Conservation (phyloP, 345 rosid genomes). For the Arabis alpina region DNA sequence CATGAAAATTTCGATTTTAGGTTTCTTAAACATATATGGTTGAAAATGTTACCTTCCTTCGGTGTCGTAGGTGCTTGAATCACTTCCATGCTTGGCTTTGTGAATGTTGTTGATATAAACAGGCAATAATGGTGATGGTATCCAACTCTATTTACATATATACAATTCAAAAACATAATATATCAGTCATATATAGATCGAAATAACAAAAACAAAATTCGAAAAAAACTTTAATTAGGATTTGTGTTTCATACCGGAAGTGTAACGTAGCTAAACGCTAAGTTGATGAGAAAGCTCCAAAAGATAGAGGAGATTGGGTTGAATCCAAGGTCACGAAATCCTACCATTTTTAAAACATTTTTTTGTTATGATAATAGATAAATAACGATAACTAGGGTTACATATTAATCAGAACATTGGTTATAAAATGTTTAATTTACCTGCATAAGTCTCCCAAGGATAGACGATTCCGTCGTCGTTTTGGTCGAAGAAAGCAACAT, state of each 20-base stretch:
- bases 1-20: not conserved
- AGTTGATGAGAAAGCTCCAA: constrained; percentile 47
- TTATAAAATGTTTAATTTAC: constrained; percentile 37
- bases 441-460: constrained; percentile 81
- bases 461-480: constrained; percentile 76
- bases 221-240: not conserved
- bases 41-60: constrained; percentile 69
- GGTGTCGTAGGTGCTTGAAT: constrained; percentile 69
- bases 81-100: constrained; percentile 82
- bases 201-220: not conserved
- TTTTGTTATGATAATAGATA: not conserved
- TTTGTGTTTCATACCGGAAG: constrained; percentile 58
- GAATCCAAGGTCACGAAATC: constrained; percentile 69
- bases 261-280: constrained; percentile 61
- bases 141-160: constrained; percentile 56
- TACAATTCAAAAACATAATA: too few relatives aligned
- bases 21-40: not conserved
- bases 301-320: constrained; percentile 53
- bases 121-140: constrained; percentile 72
- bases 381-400: not conserved
- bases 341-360: constrained; percentile 31
- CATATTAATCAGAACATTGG: not conserved
- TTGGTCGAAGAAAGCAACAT: constrained; percentile 76
- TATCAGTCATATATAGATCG: not conserved
- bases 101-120: constrained; percentile 71